Base-by-base conservation (phyloP, 2,329 filamentous ascomycete genomes). In the Cadophora gregata region DNA sequence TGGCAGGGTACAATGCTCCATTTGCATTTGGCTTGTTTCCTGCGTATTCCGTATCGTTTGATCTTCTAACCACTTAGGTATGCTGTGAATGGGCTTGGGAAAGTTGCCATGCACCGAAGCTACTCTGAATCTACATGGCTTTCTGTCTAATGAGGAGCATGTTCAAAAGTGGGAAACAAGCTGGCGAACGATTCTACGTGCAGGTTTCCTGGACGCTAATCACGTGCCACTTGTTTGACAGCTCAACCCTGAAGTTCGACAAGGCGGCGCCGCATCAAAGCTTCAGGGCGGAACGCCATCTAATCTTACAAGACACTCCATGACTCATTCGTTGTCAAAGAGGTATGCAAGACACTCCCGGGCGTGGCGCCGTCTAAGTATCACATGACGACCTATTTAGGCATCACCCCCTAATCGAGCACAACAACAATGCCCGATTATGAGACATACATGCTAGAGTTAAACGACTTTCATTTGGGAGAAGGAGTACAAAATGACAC, bases 341-440 rank as follows among this genome's bases (percentile, higher is more conserved):
- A 14, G 9, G 48, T n/a, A 14, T 19, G 31, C n/a, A 55, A 45
- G 31, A 60, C 45, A 62, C 6, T 55, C 29, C 48, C n/a, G n/a
- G n/a, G 19, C 42, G 4, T 2, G 7, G n/a, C 42, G 9, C 31
- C 19, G n/a, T 58, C n/a, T 7, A 61, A 33, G 10, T 38, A 58
- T 58, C 62, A 56, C 62, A 63, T 58, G 62, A 58, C 42, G 42
- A 19, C 51, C 62, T 47, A n/a, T 63, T 58, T 47, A 63, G 62
- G 62, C 62, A 63, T 48, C 62, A 45, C 45, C 29, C 25, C 42
- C 25, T 31, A 21, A 47, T 16, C 36, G 10, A 31, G 4, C 29
- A 61, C 51, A 56, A 47, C 62, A 63, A 63, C 19, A 42, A 55
- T 12, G 12, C 24, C n/a, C 51, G 25, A 63, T 58, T 51, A 58